Conservation (phyloP, 2,329 filamentous ascomycete genomes). For the Penicillium sp. region DNA sequence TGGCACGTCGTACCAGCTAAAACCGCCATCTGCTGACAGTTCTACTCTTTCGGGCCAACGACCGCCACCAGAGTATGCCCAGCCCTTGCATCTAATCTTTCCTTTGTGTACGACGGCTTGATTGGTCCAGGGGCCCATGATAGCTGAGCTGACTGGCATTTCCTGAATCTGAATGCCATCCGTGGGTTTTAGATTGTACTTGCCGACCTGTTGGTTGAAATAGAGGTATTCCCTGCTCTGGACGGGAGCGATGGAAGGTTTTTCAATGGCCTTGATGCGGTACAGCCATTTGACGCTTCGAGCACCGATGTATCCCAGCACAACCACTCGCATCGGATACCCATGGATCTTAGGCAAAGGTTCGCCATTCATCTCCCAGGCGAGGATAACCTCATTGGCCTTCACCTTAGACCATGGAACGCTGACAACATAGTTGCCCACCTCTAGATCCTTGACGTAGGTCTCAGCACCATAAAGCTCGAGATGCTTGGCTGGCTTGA, state of each 20-base stretch:
- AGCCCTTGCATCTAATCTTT: slow-evolving; percentile 57
- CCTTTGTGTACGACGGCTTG: slow-evolving; percentile 63
- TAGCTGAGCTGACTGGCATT: slow-evolving; percentile 68
- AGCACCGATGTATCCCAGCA: slow-evolving; percentile 68
- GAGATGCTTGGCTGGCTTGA: slow-evolving; percentile 58
- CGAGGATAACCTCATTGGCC: slow-evolving; percentile 64
- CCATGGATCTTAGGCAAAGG: slow-evolving; percentile 66
- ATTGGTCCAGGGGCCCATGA: slow-evolving; percentile 63
- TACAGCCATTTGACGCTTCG: slow-evolving; percentile 65
- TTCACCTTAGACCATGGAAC: slow-evolving; percentile 70
- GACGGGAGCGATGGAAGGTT: slow-evolving; percentile 60
- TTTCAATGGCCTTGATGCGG: slow-evolving; percentile 60
- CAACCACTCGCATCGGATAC: slow-evolving; percentile 61
- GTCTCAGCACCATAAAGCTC: slow-evolving; percentile 71
- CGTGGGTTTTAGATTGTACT: slow-evolving; percentile 62
- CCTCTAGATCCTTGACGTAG: slow-evolving; percentile 68
- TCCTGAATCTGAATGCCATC: slow-evolving; percentile 69
- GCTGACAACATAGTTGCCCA: slow-evolving; percentile 67
- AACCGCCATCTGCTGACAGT: slow-evolving; percentile 63
- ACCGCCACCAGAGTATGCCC: slow-evolving; percentile 61
- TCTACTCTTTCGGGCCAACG: slow-evolving; percentile 65
- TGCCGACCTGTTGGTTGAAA: slow-evolving; percentile 67
- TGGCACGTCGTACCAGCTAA: slow-evolving; percentile 64
- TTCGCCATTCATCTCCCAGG: slow-evolving; percentile 72
- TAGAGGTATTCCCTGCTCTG: slow-evolving; percentile 68